Conservation (phyloP, 768 basidiomycete genomes). For the Chalciporus piperatus region DNA sequence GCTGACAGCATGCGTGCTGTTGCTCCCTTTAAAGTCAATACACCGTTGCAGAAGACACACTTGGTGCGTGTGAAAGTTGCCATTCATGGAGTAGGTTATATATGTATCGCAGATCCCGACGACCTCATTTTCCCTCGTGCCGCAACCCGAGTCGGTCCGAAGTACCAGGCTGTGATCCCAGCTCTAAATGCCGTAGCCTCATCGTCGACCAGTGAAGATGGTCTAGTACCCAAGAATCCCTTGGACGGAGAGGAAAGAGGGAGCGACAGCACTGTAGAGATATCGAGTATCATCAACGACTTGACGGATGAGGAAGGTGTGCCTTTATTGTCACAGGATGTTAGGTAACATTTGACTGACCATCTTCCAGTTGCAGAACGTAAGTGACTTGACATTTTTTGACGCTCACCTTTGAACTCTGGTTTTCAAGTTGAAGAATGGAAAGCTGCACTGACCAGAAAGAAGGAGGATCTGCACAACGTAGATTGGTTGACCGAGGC, state of each 20-base stretch:
- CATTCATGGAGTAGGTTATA: slow-evolving; percentile 21
- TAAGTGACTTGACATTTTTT: slow-evolving; percentile 31
- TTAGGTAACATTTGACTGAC: slow-evolving; percentile 22
- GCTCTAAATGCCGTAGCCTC: slow-evolving; percentile 33
- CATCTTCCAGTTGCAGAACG: slow-evolving; percentile 51
- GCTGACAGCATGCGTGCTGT: slow-evolving; percentile 13
- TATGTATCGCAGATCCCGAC: slow-evolving; percentile 71
- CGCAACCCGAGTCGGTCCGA: slow-evolving; percentile 85
- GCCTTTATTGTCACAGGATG: slow-evolving; percentile 24
- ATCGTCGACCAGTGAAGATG: slow-evolving; percentile 29
- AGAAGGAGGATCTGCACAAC: slow-evolving; percentile 48
- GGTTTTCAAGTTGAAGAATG: slow-evolving; percentile 58
- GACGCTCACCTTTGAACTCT: slow-evolving; percentile 2
- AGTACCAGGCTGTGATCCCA: slow-evolving; percentile 72
- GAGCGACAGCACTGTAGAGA: slow-evolving; percentile 70
- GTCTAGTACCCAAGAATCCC: neutral
- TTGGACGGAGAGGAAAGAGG: slow-evolving; percentile 54
- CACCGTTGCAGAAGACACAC: slow-evolving; percentile 88
- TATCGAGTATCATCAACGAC: slow-evolving; percentile 60
- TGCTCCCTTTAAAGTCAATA: slow-evolving; percentile 55
- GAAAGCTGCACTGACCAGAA: slow-evolving; percentile 54
- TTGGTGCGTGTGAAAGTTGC: slow-evolving; percentile 51
- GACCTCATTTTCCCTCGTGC: slow-evolving; percentile 96
- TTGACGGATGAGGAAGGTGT: slow-evolving; percentile 68
- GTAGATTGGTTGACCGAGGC: slow-evolving; percentile 86